phyloP scores from a whole-genome alignment of 176 grass and related monocot genomes.

The Aegilops umbellulata region DNA sequence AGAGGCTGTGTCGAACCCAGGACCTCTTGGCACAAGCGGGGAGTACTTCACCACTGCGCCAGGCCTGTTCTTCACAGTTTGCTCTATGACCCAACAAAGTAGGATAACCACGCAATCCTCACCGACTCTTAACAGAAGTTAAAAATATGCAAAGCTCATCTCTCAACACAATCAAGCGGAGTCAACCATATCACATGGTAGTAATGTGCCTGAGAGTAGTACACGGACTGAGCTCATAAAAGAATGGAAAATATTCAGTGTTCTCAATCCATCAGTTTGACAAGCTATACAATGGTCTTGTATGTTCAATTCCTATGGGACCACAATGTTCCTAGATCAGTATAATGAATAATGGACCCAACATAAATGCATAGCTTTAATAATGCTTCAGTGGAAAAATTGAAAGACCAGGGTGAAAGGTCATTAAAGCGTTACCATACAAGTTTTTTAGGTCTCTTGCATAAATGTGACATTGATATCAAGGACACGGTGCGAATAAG shows the following conservation, averaged over 20 bases:
- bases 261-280: not conserved
- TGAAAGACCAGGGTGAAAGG: not conserved
- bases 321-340: not conserved
- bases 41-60: no score
- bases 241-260: not conserved
- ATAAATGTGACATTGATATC: not conserved
- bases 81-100: conserved; percentile 8
- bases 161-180: not conserved
- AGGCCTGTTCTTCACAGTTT: no score
- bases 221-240: not conserved
- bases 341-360: not conserved
- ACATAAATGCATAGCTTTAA: not conserved
- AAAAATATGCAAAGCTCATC: not conserved
- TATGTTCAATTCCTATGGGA: not conserved
- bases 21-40: no score
- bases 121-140: conserved; percentile 10
- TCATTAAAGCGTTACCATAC: not conserved
- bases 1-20: no score
- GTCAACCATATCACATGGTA: not conserved
- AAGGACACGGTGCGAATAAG: conserved; percentile 2
- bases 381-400: not conserved
- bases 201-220: not conserved
- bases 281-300: not conserved
- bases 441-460: not conserved
- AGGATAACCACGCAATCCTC: not conserved